These are phyloP conservation scores for Paxillus involutus DNA, from an alignment of 768 basidiomycete genomes.

Conservation along the genomic window DNA sequence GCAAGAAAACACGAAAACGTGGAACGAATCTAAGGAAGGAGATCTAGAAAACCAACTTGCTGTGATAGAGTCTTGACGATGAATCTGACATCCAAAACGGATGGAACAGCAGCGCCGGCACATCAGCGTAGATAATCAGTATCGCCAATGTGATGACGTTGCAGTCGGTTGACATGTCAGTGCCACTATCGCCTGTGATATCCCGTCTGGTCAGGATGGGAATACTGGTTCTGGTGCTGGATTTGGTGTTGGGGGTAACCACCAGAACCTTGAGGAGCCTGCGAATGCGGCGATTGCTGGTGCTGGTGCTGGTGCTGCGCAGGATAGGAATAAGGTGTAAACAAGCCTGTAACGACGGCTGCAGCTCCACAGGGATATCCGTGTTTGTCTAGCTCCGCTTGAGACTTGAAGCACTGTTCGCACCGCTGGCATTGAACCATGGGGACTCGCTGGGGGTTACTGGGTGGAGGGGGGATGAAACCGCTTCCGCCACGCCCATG, in stretches of 20 bases:
- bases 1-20: neutral
- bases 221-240: neutral
- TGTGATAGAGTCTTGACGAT: neutral
- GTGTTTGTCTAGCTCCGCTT: constrained; percentile 9
- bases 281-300: neutral
- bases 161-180: neutral
- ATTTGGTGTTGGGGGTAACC: neutral
- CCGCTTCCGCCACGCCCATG: neutral
- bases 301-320: neutral
- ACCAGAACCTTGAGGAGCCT: neutral
- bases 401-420: constrained; percentile 2
- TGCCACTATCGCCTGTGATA: neutral
- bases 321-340: constrained; percentile 9
- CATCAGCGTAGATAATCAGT: neutral
- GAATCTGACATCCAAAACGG: neutral
- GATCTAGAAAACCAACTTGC: neutral
- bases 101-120: neutral
- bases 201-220: neutral
- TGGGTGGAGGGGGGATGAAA: constrained; percentile 1
- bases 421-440: constrained; percentile 15
- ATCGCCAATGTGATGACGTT: neutral
- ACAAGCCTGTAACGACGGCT: constrained; percentile 9
- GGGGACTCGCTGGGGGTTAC: neutral
- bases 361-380: constrained; percentile 11
- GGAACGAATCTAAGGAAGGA: neutral